Evolutionary conservation across 495 filamentous ascomycete species (phyloP).

Genomic region (Bryoglossum gracile): DNA sequence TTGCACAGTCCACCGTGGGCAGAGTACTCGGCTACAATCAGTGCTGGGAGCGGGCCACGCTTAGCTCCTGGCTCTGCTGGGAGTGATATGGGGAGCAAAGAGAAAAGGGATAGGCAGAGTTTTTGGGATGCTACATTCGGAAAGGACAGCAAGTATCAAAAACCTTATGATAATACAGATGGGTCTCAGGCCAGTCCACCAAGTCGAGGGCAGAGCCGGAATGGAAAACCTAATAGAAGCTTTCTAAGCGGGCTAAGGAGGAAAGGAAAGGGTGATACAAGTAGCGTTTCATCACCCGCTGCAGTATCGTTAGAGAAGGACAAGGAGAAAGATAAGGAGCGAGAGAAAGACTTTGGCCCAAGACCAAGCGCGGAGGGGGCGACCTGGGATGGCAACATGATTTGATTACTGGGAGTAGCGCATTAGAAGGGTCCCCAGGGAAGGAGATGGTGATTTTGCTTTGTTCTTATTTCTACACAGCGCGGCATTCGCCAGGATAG

Average conservation of each 20-base stretch:
- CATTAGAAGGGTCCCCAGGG: not conserved
- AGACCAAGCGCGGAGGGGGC: no score
- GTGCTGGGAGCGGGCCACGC: not conserved
- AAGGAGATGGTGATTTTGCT: not conserved
- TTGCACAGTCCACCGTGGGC: conserved; percentile 16
- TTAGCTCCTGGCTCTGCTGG: conserved; percentile 15
- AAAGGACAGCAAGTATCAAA: conserved; percentile 19
- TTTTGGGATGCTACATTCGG: conserved; percentile 25
- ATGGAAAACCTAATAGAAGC: conserved; percentile 33
- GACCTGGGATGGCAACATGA: not conserved
- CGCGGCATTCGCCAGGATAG: not conserved
- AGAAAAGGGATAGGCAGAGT: conserved; percentile 20
- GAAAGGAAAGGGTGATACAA: conserved; percentile 30
- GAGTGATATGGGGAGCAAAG: conserved; percentile 13
- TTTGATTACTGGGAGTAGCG: not conserved
- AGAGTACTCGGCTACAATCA: conserved; percentile 12
- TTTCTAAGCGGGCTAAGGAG: conserved; percentile 43
- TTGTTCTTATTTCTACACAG: not conserved
- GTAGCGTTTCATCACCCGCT: not conserved
- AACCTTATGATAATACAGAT: conserved; percentile 14
- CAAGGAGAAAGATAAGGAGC: not conserved
- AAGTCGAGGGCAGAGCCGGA: conserved; percentile 21
- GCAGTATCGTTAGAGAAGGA: conserved; percentile 4
- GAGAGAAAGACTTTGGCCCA: not conserved
- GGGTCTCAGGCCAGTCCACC: conserved; percentile 1